Evolutionary conservation across 2,329 filamentous ascomycete species (phyloP).

Genomic region (Knoxdaviesia proteae): DNA sequence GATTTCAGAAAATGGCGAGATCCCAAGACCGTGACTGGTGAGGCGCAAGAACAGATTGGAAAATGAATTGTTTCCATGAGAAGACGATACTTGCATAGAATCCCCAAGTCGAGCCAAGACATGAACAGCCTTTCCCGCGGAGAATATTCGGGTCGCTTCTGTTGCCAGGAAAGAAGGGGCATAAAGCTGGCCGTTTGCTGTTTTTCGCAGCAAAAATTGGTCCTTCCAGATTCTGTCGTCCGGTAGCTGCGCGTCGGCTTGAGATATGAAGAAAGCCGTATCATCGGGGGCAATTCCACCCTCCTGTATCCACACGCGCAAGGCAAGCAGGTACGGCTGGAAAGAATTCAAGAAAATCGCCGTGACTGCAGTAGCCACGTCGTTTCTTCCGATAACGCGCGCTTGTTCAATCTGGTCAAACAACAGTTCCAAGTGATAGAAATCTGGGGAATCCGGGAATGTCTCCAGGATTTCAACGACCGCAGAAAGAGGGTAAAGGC

Average conservation of each 20-base stretch:
- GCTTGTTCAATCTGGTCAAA: conserved; percentile 49
- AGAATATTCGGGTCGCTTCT: conserved; percentile 54
- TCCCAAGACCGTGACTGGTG: conserved; percentile 9
- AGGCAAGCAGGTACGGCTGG: conserved; percentile 59
- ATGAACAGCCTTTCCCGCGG: conserved; percentile 43
- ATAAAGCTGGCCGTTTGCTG: conserved; percentile 37
- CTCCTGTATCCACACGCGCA: conserved; percentile 66
- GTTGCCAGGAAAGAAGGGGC: conserved; percentile 57
- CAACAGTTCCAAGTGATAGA: conserved; percentile 59
- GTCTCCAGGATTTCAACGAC: conserved; percentile 38
- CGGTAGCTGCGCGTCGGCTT: conserved; percentile 33
- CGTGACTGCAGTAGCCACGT: conserved; percentile 41
- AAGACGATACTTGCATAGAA: conserved; percentile 11
- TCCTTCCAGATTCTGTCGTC: conserved; percentile 53
- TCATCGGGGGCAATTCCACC: conserved; percentile 47
- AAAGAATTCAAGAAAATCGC: conserved; percentile 64
- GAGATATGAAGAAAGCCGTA: conserved; percentile 55
- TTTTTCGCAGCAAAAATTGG: conserved; percentile 46
- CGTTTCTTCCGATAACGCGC: conserved; percentile 46
- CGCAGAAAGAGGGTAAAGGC: conserved; percentile 37
- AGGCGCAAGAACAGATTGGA: no score
- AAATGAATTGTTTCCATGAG: no score
- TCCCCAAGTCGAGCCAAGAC: no score
- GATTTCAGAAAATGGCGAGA: conserved; percentile 54
- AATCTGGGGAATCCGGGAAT: conserved; percentile 29